A percentile compares a stretch with the other conserved stretches of the same genome.
Evolutionary conservation across 805 yeast species (phyloP).

Genomic region (Hyphopichia homilentoma): DNA sequence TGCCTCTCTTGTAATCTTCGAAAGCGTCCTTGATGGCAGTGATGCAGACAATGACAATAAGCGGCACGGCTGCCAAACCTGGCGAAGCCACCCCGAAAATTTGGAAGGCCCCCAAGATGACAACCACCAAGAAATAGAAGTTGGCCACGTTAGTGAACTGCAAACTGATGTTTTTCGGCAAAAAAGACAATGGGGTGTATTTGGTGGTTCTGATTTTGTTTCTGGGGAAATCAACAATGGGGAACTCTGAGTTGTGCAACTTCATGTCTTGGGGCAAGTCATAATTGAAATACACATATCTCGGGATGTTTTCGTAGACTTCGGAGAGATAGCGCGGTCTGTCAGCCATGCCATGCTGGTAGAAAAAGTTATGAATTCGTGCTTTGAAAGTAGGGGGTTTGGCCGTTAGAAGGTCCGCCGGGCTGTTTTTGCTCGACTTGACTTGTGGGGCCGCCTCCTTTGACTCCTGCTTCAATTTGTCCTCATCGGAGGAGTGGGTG

Average conservation of each 20-base stretch:
- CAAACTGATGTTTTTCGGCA: conserved; percentile 51
- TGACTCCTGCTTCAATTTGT: conserved; percentile 66
- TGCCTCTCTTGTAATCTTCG: conserved; percentile 68
- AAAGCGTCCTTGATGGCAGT: conserved; percentile 76
- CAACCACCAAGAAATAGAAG: conserved; percentile 51
- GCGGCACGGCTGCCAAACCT: conserved; percentile 74
- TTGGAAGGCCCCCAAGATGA: conserved; percentile 55
- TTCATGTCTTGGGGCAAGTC: conserved; percentile 43
- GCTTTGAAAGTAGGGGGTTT: conserved; percentile 20
- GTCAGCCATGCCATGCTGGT: conserved; percentile 18
- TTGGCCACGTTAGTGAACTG: conserved; percentile 62
- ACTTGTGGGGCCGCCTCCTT: conserved; percentile 90
- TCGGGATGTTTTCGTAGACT: conserved; percentile 34
- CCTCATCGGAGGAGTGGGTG: too few species aligned
- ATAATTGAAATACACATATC: conserved; percentile 48
- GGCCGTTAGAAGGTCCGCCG: conserved; percentile 12
- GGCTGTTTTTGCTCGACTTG: conserved; percentile 72
- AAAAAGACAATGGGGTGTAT: conserved; percentile 54
- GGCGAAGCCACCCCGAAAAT: conserved; percentile 74
- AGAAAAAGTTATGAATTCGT: conserved; percentile 15
- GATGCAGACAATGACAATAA: conserved; percentile 70
- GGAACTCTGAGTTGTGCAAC: conserved; percentile 26
- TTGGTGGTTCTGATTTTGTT: conserved; percentile 62
- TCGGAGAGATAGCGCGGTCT: conserved; percentile 34
- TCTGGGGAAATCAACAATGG: conserved; percentile 41